phyloP scores from a whole-genome alignment of 2,329 filamentous ascomycete genomes.

The Exophiala spinifera region DNA sequence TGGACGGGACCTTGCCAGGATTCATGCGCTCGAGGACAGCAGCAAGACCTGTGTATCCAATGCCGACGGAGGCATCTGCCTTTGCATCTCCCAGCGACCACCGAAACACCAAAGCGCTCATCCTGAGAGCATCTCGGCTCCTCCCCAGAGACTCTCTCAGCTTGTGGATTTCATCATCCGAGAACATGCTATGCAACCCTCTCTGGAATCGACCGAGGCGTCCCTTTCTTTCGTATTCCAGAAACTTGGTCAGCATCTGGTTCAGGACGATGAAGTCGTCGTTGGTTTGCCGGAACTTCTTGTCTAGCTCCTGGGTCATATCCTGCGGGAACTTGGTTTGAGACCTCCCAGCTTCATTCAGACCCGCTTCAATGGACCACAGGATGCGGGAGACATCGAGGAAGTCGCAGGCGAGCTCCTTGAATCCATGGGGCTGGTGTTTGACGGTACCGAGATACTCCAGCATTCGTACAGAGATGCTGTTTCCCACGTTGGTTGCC shows the following conservation, averaged over 20 bases:
- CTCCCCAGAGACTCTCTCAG: constrained; percentile 56
- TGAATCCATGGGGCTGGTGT: constrained; percentile 54
- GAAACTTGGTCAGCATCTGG: constrained; percentile 59
- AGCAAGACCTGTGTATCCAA: constrained; percentile 65
- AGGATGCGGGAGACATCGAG: constrained; percentile 65
- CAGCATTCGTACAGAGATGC: constrained; percentile 62
- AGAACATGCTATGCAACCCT: constrained; percentile 62
- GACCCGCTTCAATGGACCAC: constrained; percentile 66
- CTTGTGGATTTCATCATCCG: constrained; percentile 60
- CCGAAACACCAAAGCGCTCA: constrained; percentile 63
- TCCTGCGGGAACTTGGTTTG: constrained; percentile 57
- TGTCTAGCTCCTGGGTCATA: constrained; percentile 61
- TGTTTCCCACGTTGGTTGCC: constrained; percentile 60
- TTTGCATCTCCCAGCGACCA: constrained; percentile 61
- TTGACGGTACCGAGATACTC: constrained; percentile 61
- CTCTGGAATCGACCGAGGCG: constrained; percentile 59
- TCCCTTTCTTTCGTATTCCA: constrained; percentile 62
- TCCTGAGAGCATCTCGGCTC: constrained; percentile 60
- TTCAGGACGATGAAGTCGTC: constrained; percentile 62
- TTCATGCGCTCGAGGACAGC: constrained; percentile 57
- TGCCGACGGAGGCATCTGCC: constrained; percentile 59
- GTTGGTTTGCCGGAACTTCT: constrained; percentile 60
- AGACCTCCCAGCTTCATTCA: constrained; percentile 53
- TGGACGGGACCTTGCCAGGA: constrained; percentile 26
- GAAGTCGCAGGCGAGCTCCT: constrained; percentile 62